These are phyloP conservation scores for Dendrobium chrysotoxum DNA, from an alignment of 106 monocot genomes.

Conservation along the genomic window DNA sequence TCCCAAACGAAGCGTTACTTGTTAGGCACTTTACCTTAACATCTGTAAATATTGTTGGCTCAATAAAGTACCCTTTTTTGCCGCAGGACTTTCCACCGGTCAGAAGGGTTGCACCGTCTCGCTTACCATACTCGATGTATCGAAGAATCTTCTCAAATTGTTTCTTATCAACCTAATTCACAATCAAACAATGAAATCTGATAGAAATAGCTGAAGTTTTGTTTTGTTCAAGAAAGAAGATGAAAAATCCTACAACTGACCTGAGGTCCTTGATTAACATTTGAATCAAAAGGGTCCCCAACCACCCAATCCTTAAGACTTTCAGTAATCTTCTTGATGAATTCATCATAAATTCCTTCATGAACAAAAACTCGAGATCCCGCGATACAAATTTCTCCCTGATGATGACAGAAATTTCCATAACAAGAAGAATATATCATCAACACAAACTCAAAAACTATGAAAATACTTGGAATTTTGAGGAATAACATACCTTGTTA, in stretches of 20 bases:
- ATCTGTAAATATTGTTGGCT: conserved; percentile 60
- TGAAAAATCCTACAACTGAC: background rate
- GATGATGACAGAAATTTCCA: background rate
- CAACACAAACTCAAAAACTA: background rate
- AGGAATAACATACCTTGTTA: conserved; percentile 30
- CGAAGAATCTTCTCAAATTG: conserved; percentile 45
- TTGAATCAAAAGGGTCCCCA: conserved; percentile 43
- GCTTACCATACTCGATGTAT: conserved; percentile 40
- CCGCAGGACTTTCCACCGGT: conserved; percentile 45
- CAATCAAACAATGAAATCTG: background rate
- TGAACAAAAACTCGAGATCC: conserved; percentile 52
- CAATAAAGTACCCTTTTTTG: conserved; percentile 45
- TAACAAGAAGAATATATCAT: background rate
- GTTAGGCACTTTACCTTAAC: conserved; percentile 30
- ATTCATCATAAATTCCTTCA: conserved; percentile 58
- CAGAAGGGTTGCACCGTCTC: conserved; percentile 31
- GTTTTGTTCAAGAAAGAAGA: background rate
- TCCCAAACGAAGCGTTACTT: no score
- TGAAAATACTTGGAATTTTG: background rate
- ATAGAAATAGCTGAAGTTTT: background rate
- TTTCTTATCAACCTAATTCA: conserved; percentile 31
- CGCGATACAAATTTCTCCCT: conserved; percentile 57
- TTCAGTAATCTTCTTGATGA: conserved; percentile 33
- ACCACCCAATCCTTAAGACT: conserved; percentile 38
- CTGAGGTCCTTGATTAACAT: conserved; percentile 34